Conservation (phyloP, 2,329 filamentous ascomycete genomes). For the Hirsutella rhossiliensis region DNA sequence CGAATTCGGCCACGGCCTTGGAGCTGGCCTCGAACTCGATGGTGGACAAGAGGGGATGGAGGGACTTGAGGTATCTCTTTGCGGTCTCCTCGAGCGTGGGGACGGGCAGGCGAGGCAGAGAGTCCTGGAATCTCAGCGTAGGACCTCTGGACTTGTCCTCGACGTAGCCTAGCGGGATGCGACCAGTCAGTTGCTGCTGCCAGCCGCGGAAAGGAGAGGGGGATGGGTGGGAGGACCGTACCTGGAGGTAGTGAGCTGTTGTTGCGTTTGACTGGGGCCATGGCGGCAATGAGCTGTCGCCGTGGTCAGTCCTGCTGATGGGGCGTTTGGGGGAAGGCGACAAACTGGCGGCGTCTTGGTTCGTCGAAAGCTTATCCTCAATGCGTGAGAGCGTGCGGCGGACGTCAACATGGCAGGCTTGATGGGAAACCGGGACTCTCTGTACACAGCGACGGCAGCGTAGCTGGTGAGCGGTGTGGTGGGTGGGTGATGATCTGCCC, state of each 20-base stretch:
- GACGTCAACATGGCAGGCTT: not conserved
- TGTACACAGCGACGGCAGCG: not conserved
- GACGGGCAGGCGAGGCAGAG: constrained; percentile 68
- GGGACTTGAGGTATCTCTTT: constrained; percentile 66
- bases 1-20: constrained; percentile 77
- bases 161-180: constrained; percentile 60
- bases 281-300: constrained; percentile 27
- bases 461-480: not conserved
- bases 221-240: constrained; percentile 14
- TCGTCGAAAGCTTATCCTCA: not conserved
- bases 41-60: constrained; percentile 60
- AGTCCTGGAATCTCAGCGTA: constrained; percentile 78
- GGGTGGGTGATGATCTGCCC: too few relatives aligned
- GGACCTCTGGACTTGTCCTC: constrained; percentile 69
- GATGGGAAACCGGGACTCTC: not conserved
- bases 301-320: not conserved
- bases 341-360: not conserved
- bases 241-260: constrained; percentile 45
- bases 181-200: not conserved
- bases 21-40: constrained; percentile 61
- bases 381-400: not conserved
- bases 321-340: not conserved
- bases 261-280: constrained; percentile 31
- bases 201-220: not conserved
- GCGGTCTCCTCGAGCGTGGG: constrained; percentile 75